Base-by-base conservation (phyloP, 495 filamentous ascomycete genomes). In the Aspergillus wentii region DNA sequence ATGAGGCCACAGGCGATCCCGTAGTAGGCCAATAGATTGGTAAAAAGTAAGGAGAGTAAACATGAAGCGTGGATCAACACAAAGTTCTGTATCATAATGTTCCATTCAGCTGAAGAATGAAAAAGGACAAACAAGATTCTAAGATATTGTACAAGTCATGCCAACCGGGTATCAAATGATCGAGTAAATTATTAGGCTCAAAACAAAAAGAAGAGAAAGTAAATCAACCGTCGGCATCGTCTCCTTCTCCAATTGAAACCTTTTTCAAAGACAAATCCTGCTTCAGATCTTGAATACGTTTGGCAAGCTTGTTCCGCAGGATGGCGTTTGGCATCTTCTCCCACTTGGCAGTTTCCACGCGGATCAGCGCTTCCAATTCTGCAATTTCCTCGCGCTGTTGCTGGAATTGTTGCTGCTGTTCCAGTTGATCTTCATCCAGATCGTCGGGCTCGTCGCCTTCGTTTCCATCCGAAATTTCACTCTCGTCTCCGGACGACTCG, bases 401-500 rank as follows among this genome's bases (percentile, higher is more conserved):
- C 42, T 74, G 69, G 16, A 68, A 49, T 38, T 74, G 68, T 19
- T 61, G 65, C 21, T 69, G 60, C 46, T 56, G 60, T 54, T 66
- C 71, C 42, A 74, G 45, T 20, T 61, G 59, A 16, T 73, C 68
- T 2, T 78, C 77, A 26, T 81, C 78, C 21, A 78, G 61, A 9
- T 80, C 78, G 15, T 80, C 78, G 8, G 78, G 71, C 3, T 41
- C 79, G 13, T 76, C 74, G 4, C 76, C 72, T 5, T 76, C 80
- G 17, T 80, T 78, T 18, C 75, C 82, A 34, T 78, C 79, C 0
- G 80, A 82, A 15, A 57, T 65, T 13, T 71, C 74, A 30, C 56
- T 69, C 17, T 73, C 68, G 28, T 68, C 67, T 2, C 62, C 69
- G 1, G 68, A 71, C 0, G 66, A 59, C 11, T 71, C 64, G 17